Evolutionary conservation across 495 filamentous ascomycete species (phyloP).

Genomic region (Hypoxylon rickii): DNA sequence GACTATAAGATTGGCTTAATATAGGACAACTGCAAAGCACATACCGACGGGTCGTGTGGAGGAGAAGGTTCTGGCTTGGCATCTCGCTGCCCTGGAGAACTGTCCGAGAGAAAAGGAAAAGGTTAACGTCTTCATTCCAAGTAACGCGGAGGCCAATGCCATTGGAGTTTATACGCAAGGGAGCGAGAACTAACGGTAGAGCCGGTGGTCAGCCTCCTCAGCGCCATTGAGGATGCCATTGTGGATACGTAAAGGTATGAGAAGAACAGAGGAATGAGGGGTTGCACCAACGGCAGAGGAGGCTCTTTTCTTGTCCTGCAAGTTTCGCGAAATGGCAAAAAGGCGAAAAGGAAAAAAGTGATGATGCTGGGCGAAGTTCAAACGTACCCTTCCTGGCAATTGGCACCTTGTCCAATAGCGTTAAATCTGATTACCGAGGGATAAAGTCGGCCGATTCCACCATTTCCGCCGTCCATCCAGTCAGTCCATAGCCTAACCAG

Average conservation of each 20-base stretch:
- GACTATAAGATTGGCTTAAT: conserved; percentile 13
- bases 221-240: conserved; percentile 59
- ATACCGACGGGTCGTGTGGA: conserved; percentile 80
- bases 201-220: conserved; percentile 51
- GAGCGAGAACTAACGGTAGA: conserved; percentile 47
- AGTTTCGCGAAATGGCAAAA: conserved; percentile 22
- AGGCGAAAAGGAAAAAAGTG: conserved; percentile 24
- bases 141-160: conserved; percentile 9
- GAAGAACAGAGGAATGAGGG: conserved; percentile 17
- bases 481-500: no score
- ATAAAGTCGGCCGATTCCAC: conserved; percentile 22
- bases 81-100: conserved; percentile 53
- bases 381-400: conserved; percentile 36
- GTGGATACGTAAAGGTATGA: conserved; percentile 17
- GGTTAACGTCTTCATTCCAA: conserved; percentile 5
- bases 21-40: conserved; percentile 39
- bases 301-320: conserved; percentile 39
- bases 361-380: conserved; percentile 41
- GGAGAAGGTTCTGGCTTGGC: conserved; percentile 77
- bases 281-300: conserved; percentile 23
- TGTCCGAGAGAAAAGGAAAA: conserved; percentile 21
- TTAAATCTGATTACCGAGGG: conserved; percentile 44
- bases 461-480: no score
- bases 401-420: conserved; percentile 38
- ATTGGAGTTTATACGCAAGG: conserved; percentile 13